Percentiles rank a stretch among this genome's conserved stretches.
phyloP scores from a whole-genome alignment of 352 stramenopile species.

The Globisporangium cylindrosporum region DNA sequence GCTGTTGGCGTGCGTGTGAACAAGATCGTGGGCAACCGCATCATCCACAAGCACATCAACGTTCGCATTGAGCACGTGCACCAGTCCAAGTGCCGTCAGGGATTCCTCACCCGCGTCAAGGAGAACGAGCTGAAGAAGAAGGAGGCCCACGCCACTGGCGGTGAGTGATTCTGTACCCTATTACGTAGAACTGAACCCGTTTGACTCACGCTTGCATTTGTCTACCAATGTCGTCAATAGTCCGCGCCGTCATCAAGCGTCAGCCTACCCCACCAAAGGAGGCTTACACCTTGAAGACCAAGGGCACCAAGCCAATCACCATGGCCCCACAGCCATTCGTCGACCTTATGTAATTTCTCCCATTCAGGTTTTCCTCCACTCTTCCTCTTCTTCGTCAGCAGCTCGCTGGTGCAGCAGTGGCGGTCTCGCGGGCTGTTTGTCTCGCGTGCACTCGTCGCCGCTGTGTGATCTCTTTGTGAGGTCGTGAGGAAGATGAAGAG shows the following conservation, averaged over 20 bases:
- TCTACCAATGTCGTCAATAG: constrained; percentile 14
- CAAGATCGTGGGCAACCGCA: constrained; percentile 97
- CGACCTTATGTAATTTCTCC: constrained; percentile 95
- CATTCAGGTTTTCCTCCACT: constrained; percentile 17
- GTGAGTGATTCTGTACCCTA: constrained; percentile 25
- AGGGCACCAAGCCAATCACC: constrained; percentile 90
- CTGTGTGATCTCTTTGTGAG: background rate
- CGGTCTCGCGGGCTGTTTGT: background rate
- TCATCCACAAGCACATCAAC: constrained; percentile 99
- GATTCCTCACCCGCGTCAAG: constrained; percentile 98
- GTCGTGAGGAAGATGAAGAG: constrained; percentile 7
- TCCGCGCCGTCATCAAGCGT: constrained; percentile 94
- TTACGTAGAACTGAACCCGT: constrained; percentile 26
- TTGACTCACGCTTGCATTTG: constrained; percentile 3
- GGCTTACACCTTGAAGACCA: constrained; percentile 93
- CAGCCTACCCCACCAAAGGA: constrained; percentile 92
- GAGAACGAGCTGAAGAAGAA: constrained; percentile 98
- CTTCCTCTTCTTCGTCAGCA: constrained; percentile 5
- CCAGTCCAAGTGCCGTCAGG: constrained; percentile 97
- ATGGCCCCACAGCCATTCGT: constrained; percentile 98
- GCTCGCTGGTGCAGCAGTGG: background rate
- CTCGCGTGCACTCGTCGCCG: background rate
- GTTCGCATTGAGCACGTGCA: constrained; percentile 99
- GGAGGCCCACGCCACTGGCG: constrained; percentile 89
- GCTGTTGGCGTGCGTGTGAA: constrained; percentile 99